A percentile compares a stretch with the other conserved stretches of the same genome.
Conservation (phyloP, 805 yeast genomes). For the Pichia insulana region DNA sequence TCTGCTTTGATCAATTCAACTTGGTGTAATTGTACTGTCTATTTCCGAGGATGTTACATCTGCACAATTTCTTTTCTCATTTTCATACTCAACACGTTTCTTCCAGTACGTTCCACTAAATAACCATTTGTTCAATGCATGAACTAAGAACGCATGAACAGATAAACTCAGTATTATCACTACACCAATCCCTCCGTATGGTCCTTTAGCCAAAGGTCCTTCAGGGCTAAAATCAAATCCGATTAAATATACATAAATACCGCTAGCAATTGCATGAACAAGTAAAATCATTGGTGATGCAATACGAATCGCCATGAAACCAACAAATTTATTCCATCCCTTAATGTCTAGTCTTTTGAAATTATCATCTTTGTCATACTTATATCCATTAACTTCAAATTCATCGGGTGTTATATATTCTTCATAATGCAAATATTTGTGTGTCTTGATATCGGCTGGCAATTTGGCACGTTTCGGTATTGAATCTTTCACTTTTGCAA, state of each 20-base stretch:
- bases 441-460: background rate
- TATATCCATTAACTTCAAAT: constrained; percentile 7
- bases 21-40: no score
- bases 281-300: constrained; percentile 22
- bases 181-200: constrained; percentile 12
- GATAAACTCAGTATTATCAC: constrained; percentile 15
- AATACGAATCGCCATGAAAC: constrained; percentile 21
- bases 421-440: constrained; percentile 9
- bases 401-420: constrained; percentile 3
- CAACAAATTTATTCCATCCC: constrained; percentile 24
- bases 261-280: constrained; percentile 16
- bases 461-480: background rate
- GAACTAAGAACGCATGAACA: constrained; percentile 19
- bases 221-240: constrained; percentile 11
- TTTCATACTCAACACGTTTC: constrained; percentile 5
- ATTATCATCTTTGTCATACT: constrained; percentile 7
- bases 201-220: constrained; percentile 7
- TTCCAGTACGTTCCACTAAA: constrained; percentile 21
- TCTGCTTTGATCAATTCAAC: no score
- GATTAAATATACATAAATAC: constrained; percentile 16
- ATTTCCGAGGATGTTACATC: no score
- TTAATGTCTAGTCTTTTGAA: constrained; percentile 8
- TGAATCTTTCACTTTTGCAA: background rate
- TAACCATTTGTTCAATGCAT: constrained; percentile 19
- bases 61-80: no score